Base-by-base conservation (phyloP, 2,329 filamentous ascomycete genomes). In the Proliferodiscus dingleyae region DNA sequence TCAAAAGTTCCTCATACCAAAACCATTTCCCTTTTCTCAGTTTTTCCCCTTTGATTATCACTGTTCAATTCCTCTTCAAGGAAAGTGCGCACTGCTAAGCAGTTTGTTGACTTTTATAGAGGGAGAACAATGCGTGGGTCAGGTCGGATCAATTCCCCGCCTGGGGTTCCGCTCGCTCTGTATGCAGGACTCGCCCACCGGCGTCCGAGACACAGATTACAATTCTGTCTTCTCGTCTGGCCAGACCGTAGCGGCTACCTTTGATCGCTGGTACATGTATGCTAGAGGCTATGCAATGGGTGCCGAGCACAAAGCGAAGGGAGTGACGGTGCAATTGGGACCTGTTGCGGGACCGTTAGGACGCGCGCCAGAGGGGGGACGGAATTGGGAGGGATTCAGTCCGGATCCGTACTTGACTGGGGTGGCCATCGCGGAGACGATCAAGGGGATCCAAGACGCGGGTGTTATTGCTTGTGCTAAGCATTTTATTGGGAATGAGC, bases 401-500 rank as follows among this genome's bases (percentile, higher is more conserved):
- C 83, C 85, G 4, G 87, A 93, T 57, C 87, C 87, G 0, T 83
- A 83, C 23, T 39, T 74, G 89, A 45, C 81, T 42, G 89, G 85
- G 42, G 71, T 83, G 52, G 80, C 81, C 43, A 83, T 90, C 55
- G 80, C 80, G 29, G 74, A 86, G 61, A 87, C 84, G 1, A 76
- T 94, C 50, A 76, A 79, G 61, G 89, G 89, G 50, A 90, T 94
- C 36, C 89, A 95, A 62, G 78, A 83, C 59, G 81, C 83, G 11
- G 88, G 88, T 63, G 79, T 91, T 43, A 85, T 95, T 67, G 88
- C 89, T 50, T 89, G 85, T 59, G 84, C 85, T 37, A 91, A 90
- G 72, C 86, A 90, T 62, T 85, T 72, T 62, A 78, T 36, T 47
- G 75, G 69, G 28, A 86, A 89, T 55, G 87, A 91, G 65, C 87